These are phyloP conservation scores for Globisporangium megalacanthum DNA, from an alignment of 352 stramenopile species.

Conservation along the genomic window DNA sequence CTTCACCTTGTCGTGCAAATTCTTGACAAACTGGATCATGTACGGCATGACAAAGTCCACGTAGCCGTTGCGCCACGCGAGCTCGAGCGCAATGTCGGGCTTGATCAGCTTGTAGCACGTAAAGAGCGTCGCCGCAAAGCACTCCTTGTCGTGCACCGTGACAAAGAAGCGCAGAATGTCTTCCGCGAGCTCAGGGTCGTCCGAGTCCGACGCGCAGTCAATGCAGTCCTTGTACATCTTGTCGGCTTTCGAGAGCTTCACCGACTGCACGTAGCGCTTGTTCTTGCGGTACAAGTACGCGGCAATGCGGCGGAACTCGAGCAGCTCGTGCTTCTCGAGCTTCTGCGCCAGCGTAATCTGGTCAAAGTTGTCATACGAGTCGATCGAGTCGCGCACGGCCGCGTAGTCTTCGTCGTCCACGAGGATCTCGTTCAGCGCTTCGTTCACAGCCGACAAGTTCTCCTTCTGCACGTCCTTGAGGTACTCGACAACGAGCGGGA, in stretches of 20 bases:
- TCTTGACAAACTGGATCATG: constrained; percentile 99
- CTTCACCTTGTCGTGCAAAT: constrained; percentile 94
- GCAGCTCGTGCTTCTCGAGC: constrained; percentile 98
- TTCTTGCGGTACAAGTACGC: constrained; percentile 99
- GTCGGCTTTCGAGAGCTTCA: constrained; percentile 99
- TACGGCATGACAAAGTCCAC: constrained; percentile 99
- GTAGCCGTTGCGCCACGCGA: constrained; percentile 99
- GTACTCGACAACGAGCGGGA: constrained; percentile 97
- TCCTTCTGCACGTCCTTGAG: constrained; percentile 98
- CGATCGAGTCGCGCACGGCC: constrained; percentile 95
- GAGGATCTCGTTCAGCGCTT: constrained; percentile 97
- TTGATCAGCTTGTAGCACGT: constrained; percentile 98
- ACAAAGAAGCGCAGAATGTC: constrained; percentile 99
- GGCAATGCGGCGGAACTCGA: constrained; percentile 99
- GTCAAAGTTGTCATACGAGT: constrained; percentile 99
- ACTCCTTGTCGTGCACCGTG: constrained; percentile 98
- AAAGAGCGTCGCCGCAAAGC: constrained; percentile 98
- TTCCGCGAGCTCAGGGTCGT: constrained; percentile 95
- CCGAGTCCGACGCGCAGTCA: constrained; percentile 96
- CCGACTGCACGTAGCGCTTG: constrained; percentile 97
- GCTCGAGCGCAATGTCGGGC: constrained; percentile 98
- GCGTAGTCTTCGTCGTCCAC: constrained; percentile 99
- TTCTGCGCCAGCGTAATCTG: constrained; percentile 98
- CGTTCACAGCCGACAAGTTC: constrained; percentile 98
- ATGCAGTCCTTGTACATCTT: constrained; percentile 99